Evolutionary conservation across 148 eudicot genomes (phyloP), one percentile per base, ranked within the genome.

Genomic region (Agrostemma githago): DNA sequence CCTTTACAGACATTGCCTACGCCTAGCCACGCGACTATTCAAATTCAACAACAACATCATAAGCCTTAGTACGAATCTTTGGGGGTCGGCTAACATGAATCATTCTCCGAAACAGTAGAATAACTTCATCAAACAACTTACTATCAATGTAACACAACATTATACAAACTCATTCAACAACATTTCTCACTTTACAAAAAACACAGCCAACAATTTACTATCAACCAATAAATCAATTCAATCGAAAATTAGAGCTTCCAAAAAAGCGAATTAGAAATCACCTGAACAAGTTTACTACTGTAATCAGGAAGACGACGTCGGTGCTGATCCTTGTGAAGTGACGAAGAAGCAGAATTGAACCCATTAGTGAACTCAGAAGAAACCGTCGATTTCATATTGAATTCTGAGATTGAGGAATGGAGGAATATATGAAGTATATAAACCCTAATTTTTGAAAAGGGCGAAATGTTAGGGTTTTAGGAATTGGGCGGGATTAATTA

Each of bases 251-350:
- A 26, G 8, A 5, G 26, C 4, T 14, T 62, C 40, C 11, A 64
- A 34, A 2, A 15, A 14, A 65, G 46, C 16, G 44, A 51, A 51
- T 10, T 10, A 37, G 34, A 68, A 70, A 51, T 70, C 15, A 87
- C 90, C 88, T 80, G 86, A 68, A 83, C 81, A 76, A 76, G 65
- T 63, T 62, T 20, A 68, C 71, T 65, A 53, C 46, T 77, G 72
- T 83, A 85, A 74, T 83, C 76, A 0, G 83, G 81, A 37, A 42
- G 80, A 19, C 9, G 58, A 44, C 9, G 58, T 44, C 39, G 57
- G 43, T 5, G 44, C 20, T 60, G 64, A 60, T 60, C 34, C 21
- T 19, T 60, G 10, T 67, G 38, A 17, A 66, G 19, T 5, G 69
- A 66, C 4, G 69, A 44, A 41, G 82, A 66, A 67, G 64, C 51